Conservation (phyloP, 1,284 basidiomycete genomes). For the Ceratobasidium sp. region DNA sequence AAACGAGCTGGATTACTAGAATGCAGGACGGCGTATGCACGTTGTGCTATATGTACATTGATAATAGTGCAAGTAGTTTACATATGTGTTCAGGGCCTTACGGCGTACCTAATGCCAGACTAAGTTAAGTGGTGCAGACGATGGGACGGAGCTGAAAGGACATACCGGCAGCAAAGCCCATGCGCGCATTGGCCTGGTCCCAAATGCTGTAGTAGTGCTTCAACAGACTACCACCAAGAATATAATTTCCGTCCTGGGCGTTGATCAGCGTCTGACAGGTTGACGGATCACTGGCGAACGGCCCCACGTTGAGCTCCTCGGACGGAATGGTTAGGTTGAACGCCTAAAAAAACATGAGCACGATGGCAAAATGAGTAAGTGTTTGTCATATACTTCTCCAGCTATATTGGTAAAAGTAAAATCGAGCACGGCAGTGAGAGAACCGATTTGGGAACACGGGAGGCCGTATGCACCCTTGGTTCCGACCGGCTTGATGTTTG, state of each 20-base stretch:
- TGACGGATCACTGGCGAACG: conserved; percentile 50
- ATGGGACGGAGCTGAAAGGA: too few relatives aligned
- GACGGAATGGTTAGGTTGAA: conserved; percentile 65
- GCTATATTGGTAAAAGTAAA: conserved; percentile 59
- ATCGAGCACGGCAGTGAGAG: conserved; percentile 59
- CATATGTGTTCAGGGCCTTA: too few relatives aligned
- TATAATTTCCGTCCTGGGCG: conserved; percentile 57
- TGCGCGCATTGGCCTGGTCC: conserved; percentile 55
- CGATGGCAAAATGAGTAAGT: background rate
- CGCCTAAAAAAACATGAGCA: conserved; percentile 40
- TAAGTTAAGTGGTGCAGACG: too few relatives aligned
- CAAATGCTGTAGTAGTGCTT: conserved; percentile 66
- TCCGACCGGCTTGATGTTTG: conserved; percentile 59
- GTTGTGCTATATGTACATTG: too few relatives aligned
- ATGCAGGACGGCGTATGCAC: background rate
- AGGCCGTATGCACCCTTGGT: conserved; percentile 63
- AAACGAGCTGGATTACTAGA: background rate
- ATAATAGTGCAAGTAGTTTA: too few relatives aligned
- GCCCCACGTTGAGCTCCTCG: conserved; percentile 63
- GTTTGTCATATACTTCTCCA: conserved; percentile 45
- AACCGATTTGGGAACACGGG: conserved; percentile 57
- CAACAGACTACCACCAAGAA: conserved; percentile 60
- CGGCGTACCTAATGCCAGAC: background rate
- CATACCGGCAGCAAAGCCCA: conserved; percentile 56
- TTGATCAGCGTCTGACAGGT: conserved; percentile 57